Evolutionary conservation across 2,329 filamentous ascomycete genomes (phyloP).

Genomic region (Cercospora zeae-maydis): DNA sequence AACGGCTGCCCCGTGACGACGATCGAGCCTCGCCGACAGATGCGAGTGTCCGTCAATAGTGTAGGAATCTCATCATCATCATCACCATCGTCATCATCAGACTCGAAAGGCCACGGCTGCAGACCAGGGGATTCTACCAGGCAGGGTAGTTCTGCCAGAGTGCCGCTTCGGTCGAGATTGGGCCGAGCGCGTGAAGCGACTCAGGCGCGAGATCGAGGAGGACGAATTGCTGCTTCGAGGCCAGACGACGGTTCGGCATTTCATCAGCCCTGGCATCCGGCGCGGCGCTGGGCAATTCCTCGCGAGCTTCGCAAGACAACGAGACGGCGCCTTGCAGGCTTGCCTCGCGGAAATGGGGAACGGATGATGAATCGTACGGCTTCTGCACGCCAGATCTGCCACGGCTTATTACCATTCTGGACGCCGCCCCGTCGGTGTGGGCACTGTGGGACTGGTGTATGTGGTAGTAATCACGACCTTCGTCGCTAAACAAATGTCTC

Average conservation of each 20-base stretch:
- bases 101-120: too few species aligned
- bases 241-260: neutral
- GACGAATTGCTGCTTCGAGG: neutral
- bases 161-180: neutral
- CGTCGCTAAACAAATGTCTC: slow-evolving; percentile 2
- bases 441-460: neutral
- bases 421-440: neutral
- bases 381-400: neutral
- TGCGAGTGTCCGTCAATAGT: too few species aligned
- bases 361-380: neutral
- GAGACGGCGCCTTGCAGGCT: neutral
- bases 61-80: too few species aligned
- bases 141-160: neutral
- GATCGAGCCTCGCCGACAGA: too few species aligned
- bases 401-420: neutral
- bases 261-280: neutral
- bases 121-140: too few species aligned
- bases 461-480: neutral
- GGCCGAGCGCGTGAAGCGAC: neutral
- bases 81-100: too few species aligned
- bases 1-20: too few species aligned
- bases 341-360: neutral
- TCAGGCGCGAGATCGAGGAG: neutral
- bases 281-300: neutral
- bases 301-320: neutral